Conservation (phyloP, 331 rosid genomes). For the Cydonia oblonga region DNA sequence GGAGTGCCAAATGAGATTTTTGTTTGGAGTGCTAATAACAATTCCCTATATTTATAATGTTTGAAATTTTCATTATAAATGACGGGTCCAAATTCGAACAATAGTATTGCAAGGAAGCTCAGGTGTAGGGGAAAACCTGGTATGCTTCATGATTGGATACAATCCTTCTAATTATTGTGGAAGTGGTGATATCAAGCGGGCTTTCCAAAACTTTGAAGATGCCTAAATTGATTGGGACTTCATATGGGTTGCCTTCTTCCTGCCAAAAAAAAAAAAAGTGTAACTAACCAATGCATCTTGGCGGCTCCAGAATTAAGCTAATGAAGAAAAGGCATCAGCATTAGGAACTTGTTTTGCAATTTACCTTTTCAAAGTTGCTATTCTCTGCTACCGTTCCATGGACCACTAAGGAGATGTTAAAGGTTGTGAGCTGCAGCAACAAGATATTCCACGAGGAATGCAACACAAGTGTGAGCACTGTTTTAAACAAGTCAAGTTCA, state of each 20-base stretch:
- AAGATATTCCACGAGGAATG: neutral
- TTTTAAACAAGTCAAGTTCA: neutral
- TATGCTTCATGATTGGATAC: conserved; percentile 86
- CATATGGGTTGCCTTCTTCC: conserved; percentile 74
- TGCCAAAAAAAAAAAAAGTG: conserved; percentile 15
- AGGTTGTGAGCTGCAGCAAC: conserved; percentile 70
- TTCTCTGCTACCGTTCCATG: conserved; percentile 83
- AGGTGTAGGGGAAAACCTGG: conserved; percentile 44
- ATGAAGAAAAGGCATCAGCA: neutral
- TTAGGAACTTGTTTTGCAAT: neutral
- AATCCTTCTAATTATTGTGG: conserved; percentile 84
- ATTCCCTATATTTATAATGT: neutral
- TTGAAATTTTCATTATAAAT: neutral
- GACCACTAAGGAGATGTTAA: conserved; percentile 77
- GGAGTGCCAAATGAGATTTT: too few species aligned
- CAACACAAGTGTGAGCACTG: neutral
- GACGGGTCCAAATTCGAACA: neutral
- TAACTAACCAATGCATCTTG: conserved; percentile 12
- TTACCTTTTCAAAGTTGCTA: conserved; percentile 81
- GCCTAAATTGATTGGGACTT: conserved; percentile 79
- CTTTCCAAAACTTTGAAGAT: conserved; percentile 75
- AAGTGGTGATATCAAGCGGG: conserved; percentile 69
- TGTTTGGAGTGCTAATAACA: too few species aligned
- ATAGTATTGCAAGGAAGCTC: conserved; percentile 4
- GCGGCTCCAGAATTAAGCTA: neutral